phyloP scores from a whole-genome alignment of 345 rosid genomes.

The Gynandropsis gynandra region DNA sequence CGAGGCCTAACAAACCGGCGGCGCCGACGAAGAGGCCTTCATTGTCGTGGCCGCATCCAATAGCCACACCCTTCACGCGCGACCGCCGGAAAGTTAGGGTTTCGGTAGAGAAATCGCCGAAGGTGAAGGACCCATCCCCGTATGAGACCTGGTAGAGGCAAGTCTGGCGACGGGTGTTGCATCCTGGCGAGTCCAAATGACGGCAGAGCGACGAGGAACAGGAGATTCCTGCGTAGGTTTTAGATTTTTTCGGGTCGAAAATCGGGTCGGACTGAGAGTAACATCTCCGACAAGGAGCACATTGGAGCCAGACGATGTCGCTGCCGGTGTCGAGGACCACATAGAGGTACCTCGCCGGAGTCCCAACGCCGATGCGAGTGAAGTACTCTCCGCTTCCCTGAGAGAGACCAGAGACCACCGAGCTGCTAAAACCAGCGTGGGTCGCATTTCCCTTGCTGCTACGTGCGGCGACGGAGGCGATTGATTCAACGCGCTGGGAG shows the following conservation, averaged over 20 bases:
- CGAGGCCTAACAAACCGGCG: constrained; percentile 84
- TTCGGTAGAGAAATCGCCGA: constrained; percentile 81
- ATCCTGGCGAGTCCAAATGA: constrained; percentile 55
- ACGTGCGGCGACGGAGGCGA: constrained; percentile 30
- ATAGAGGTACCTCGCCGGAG: constrained; percentile 73
- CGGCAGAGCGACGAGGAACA: constrained; percentile 62
- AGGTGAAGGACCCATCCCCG: constrained; percentile 90
- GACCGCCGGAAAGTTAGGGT: constrained; percentile 68
- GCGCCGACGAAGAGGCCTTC: constrained; percentile 93
- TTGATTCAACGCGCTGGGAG: constrained; percentile 44
- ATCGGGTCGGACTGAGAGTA: constrained; percentile 83
- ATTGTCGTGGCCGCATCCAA: constrained; percentile 92
- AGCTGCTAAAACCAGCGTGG: constrained; percentile 54
- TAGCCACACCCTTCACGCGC: constrained; percentile 56
- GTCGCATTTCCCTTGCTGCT: constrained; percentile 23
- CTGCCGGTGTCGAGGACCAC: constrained; percentile 95
- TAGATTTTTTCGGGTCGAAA: constrained; percentile 66
- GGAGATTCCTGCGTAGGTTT: constrained; percentile 45
- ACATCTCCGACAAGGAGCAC: constrained; percentile 84
- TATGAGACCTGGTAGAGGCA: constrained; percentile 87
- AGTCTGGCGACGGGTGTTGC: constrained; percentile 33
- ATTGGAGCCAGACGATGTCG: constrained; percentile 92
- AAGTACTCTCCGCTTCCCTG: constrained; percentile 97
- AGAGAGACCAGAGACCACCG: constrained; percentile 76
- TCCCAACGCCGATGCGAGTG: constrained; percentile 89